Conservation (phyloP, 2,329 filamentous ascomycete species). For the Coniosporium tulheliwenetii region DNA sequence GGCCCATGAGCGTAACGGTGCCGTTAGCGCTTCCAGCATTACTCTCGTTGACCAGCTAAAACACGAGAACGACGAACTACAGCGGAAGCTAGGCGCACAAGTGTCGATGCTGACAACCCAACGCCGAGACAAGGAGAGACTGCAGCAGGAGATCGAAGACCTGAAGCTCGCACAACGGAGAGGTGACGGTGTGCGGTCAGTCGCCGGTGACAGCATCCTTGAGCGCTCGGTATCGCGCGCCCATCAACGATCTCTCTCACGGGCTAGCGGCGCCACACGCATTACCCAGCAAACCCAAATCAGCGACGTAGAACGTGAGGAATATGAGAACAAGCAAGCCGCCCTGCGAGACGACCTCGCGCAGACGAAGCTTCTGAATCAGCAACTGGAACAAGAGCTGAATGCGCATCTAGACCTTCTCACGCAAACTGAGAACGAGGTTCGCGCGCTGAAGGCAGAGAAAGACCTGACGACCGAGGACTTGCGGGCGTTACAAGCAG, state of each 20-base stretch:
- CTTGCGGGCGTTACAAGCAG: conserved; percentile 59
- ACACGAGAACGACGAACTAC: conserved; percentile 82
- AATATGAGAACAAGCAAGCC: conserved; percentile 70
- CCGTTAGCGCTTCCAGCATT: conserved; percentile 44
- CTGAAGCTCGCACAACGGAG: conserved; percentile 77
- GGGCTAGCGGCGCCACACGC: conserved; percentile 53
- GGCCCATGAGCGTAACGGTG: conserved; percentile 30
- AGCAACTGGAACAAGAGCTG: conserved; percentile 71
- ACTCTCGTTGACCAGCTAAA: conserved; percentile 75
- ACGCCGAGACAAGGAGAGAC: conserved; percentile 83
- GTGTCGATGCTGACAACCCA: conserved; percentile 95
- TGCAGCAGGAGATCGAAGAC: conserved; percentile 96
- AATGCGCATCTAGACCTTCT: conserved; percentile 69
- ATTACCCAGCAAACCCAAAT: conserved; percentile 46
- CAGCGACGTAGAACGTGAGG: conserved; percentile 69
- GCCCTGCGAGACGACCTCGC: conserved; percentile 77
- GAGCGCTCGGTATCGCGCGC: conserved; percentile 87
- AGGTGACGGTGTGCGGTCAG: conserved; percentile 40
- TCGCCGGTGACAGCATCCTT: conserved; percentile 73
- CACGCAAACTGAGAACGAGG: conserved; percentile 53
- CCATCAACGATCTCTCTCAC: conserved; percentile 52
- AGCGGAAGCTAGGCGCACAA: conserved; percentile 85
- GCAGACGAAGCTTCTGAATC: conserved; percentile 73
- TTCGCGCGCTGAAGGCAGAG: conserved; percentile 61
- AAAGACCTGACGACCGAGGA: conserved; percentile 68